These are phyloP conservation scores for Eutrema yunnanense DNA, from an alignment of 345 rosid genomes.

Conservation along the genomic window DNA sequence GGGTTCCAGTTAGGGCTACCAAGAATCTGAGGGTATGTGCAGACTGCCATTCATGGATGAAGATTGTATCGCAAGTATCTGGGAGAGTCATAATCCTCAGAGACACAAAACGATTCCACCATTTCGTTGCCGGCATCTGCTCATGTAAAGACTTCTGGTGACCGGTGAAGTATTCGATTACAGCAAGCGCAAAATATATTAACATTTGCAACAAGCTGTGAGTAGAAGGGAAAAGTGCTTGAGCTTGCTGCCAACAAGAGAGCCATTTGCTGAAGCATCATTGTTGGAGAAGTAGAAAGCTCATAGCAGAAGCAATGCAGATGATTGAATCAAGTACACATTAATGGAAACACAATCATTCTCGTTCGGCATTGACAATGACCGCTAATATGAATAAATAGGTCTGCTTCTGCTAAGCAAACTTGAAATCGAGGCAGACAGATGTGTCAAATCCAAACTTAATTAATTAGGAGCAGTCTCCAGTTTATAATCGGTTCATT, in stretches of 20 bases:
- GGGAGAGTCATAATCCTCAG: conserved; percentile 45
- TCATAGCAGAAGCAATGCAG: conserved; percentile 65
- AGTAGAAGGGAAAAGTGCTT: conserved; percentile 36
- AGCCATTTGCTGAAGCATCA: conserved; percentile 57
- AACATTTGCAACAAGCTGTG: neutral
- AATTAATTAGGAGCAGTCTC: no score
- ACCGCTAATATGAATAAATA: neutral
- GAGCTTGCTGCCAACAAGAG: conserved; percentile 49
- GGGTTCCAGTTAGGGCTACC: conserved; percentile 43
- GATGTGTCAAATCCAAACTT: no score
- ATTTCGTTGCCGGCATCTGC: conserved; percentile 43
- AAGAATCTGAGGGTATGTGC: conserved; percentile 61
- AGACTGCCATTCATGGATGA: conserved; percentile 52
- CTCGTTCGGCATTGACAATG: neutral
- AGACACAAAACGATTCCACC: conserved; percentile 64
- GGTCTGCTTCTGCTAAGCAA: neutral
- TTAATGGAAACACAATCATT: no score
- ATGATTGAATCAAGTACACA: conserved; percentile 18
- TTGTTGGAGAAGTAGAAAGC: conserved; percentile 56
- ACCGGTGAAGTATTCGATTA: neutral
- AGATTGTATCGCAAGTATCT: conserved; percentile 32
- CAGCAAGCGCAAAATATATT: neutral
- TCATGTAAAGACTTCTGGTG: conserved; percentile 64
- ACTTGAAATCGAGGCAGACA: neutral
- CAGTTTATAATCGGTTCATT: no score